Percentiles rank a stretch among this genome's conserved stretches.
phyloP scores from a whole-genome alignment of 345 rosid genomes.

The Populus ilicifolia region DNA sequence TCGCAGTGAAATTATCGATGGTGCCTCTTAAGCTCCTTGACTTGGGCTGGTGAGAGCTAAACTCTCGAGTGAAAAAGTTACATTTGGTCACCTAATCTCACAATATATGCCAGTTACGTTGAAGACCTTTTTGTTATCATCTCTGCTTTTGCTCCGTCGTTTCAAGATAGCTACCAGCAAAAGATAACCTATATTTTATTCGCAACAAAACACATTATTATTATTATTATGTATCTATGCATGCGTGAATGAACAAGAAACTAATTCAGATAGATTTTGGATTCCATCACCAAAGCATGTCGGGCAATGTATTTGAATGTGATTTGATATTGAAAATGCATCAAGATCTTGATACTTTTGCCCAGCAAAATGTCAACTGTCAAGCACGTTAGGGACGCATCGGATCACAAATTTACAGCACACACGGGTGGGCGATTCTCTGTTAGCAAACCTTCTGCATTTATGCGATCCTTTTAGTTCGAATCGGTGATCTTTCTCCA shows the following conservation, averaged over 20 bases:
- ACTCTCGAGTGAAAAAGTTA: not conserved
- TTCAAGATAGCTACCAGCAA: not conserved
- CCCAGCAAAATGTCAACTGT: slow-evolving; percentile 19
- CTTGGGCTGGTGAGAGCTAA: not conserved
- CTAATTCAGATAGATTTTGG: not conserved
- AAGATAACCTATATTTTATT: not conserved
- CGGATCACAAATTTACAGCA: not conserved
- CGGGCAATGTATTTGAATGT: not conserved
- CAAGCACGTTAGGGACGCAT: not conserved
- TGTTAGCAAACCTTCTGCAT: not conserved
- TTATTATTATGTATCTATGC: not conserved
- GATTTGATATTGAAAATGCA: not conserved
- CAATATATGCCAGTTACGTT: not conserved
- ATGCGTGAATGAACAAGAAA: not conserved
- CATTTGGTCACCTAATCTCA: not conserved
- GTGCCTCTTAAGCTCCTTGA: not conserved
- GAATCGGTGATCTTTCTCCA: not conserved
- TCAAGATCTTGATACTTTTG: not conserved
- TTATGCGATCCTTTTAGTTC: not conserved
- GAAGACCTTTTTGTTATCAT: not conserved
- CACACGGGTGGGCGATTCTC: not conserved
- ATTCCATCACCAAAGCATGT: not conserved
- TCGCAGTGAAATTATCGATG: not conserved
- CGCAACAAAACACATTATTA: no score
- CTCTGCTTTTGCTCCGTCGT: not conserved